These are phyloP conservation scores for Ustilago nuda DNA, from an alignment of 1,284 basidiomycete species.

Conservation along the genomic window DNA sequence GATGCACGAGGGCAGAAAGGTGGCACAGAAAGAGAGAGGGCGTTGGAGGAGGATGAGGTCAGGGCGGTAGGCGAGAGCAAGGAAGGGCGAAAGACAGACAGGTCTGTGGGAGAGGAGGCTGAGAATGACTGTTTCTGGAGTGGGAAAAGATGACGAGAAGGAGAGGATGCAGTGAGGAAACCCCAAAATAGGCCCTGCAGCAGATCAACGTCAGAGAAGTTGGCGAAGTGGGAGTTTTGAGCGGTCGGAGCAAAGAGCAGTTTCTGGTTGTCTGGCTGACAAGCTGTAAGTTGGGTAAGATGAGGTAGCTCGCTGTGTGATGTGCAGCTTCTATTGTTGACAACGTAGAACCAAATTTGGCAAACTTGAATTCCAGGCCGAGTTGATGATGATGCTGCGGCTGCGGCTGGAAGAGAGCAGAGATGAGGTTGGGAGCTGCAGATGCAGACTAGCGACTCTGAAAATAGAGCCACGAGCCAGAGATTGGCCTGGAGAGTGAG, in stretches of 20 bases:
- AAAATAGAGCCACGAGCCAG: slow-evolving; percentile 18
- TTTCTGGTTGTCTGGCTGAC: background rate
- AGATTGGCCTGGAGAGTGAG: background rate
- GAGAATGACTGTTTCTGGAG: slow-evolving; percentile 3
- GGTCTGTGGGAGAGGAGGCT: background rate
- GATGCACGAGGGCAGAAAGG: slow-evolving; percentile 1
- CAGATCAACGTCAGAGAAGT: slow-evolving; percentile 23
- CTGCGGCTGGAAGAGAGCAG: slow-evolving; percentile 5
- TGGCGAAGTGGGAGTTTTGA: background rate
- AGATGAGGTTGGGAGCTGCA: slow-evolving; percentile 26
- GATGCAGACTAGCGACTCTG: background rate
- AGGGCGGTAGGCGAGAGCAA: slow-evolving; percentile 9
- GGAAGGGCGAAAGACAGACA: background rate
- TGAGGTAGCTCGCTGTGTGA: slow-evolving; percentile 1
- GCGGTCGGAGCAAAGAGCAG: background rate
- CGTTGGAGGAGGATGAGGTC: slow-evolving; percentile 25
- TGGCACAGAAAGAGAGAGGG: slow-evolving; percentile 5
- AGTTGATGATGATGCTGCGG: slow-evolving; percentile 7
- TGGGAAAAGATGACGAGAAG: slow-evolving; percentile 6
- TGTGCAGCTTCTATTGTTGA: background rate
- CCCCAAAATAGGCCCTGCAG: slow-evolving; percentile 15
- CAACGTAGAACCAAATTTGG: no score
- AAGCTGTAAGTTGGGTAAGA: background rate
- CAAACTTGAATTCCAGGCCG: background rate
- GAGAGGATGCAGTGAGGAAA: slow-evolving; percentile 23